phyloP scores from a whole-genome alignment of 164 flowering plant genomes.

The Hamamelis virginiana region DNA sequence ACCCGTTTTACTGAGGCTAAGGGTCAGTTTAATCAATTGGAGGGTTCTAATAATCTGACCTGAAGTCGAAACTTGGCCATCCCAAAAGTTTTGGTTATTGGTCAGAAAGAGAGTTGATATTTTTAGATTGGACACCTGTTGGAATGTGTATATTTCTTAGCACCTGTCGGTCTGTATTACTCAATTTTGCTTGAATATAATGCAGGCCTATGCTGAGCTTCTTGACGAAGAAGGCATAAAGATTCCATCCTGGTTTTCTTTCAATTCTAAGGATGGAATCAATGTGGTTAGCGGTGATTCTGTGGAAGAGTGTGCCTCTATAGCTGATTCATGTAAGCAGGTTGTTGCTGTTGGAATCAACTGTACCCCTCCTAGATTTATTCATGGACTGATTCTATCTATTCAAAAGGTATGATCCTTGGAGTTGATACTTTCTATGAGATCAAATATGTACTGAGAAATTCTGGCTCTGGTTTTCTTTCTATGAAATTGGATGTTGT shows the following conservation, averaged over 20 bases:
- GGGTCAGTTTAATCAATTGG: too few species aligned
- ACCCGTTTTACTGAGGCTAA: too few species aligned
- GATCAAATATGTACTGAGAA: too few species aligned
- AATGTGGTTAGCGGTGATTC: constrained; percentile 85
- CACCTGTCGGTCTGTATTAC: background rate
- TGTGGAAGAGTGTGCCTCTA: constrained; percentile 58
- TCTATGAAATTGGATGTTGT: background rate
- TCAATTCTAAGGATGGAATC: constrained; percentile 71
- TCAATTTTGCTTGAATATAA: background rate
- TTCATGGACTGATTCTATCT: constrained; percentile 55
- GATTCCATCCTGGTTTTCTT: constrained; percentile 88
- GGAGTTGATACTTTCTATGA: background rate
- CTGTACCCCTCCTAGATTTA: constrained; percentile 86
- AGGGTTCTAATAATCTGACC: too few species aligned
- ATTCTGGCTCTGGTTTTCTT: too few species aligned
- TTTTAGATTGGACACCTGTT: too few species aligned
- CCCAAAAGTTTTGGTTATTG: too few species aligned
- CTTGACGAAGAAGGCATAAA: constrained; percentile 65
- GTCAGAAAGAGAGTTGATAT: too few species aligned
- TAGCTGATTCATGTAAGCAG: constrained; percentile 67
- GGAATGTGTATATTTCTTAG: background rate
- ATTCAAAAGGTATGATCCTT: constrained; percentile 49
- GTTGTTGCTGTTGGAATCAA: constrained; percentile 88
- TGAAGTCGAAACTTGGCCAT: too few species aligned
- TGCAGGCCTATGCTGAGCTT: constrained; percentile 81